Percentiles rank a stretch among this genome's conserved stretches.
These are phyloP conservation scores for Mycena crocata DNA, from an alignment of 768 basidiomycete species.

Conservation along the genomic window DNA sequence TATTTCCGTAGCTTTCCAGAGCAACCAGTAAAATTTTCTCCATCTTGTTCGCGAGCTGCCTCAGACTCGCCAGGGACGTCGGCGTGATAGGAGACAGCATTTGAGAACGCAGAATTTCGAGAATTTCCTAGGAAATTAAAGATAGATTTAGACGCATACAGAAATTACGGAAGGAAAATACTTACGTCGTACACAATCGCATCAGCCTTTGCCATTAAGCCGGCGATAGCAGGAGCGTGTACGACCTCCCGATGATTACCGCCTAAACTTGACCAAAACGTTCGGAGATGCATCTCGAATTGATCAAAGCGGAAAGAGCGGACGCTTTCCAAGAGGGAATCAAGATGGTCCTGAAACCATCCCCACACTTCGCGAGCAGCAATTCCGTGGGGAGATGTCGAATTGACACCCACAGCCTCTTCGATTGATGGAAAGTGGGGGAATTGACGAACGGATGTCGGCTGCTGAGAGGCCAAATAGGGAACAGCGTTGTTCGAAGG, in stretches of 20 bases:
- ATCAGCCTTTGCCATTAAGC: constrained; percentile 90
- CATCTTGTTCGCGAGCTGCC: constrained; percentile 90
- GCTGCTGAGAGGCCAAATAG: constrained; percentile 63
- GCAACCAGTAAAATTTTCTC: constrained; percentile 88
- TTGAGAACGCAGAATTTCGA: constrained; percentile 86
- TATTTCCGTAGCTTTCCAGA: constrained; percentile 85
- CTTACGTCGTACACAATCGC: constrained; percentile 92
- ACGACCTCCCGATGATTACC: constrained; percentile 88
- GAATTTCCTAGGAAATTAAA: constrained; percentile 84
- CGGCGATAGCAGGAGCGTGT: constrained; percentile 89
- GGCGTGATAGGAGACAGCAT: constrained; percentile 84
- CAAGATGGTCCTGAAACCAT: constrained; percentile 93
- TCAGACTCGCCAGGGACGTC: constrained; percentile 74
- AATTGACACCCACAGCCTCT: constrained; percentile 81
- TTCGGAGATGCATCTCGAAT: constrained; percentile 87
- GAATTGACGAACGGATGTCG: constrained; percentile 78
- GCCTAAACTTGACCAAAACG: constrained; percentile 84
- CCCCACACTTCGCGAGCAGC: constrained; percentile 90
- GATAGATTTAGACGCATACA: constrained; percentile 35
- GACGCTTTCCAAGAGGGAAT: constrained; percentile 82
- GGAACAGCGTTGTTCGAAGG: constrained; percentile 58
- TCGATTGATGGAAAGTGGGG: constrained; percentile 88
- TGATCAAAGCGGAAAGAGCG: constrained; percentile 87
- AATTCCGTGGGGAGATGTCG: constrained; percentile 80
- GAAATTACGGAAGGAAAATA: constrained; percentile 31